Conservation (phyloP, 257 asterid species). For the Solanum chilense region DNA sequence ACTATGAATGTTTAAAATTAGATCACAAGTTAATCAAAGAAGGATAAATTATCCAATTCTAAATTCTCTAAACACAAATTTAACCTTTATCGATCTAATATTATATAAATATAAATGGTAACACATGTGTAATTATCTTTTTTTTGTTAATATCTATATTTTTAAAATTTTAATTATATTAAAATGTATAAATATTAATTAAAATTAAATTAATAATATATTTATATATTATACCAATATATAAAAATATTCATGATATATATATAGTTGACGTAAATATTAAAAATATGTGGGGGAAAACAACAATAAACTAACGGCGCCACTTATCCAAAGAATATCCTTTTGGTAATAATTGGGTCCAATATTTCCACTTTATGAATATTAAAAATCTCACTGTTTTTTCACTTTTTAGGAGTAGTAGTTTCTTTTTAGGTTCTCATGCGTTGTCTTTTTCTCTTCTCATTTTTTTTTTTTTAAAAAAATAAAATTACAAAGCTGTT, state of each 20-base stretch:
- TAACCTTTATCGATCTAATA: not conserved
- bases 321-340: not conserved
- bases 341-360: not conserved
- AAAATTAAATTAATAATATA: no score
- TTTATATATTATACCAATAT: no score
- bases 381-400: not conserved
- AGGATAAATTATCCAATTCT: not conserved
- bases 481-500: not conserved
- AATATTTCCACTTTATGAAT: not conserved
- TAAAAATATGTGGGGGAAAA: not conserved
- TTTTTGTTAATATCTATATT: no score
- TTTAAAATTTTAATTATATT: no score
- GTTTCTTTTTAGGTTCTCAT: not conserved
- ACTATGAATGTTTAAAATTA: not conserved
- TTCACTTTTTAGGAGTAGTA: not conserved
- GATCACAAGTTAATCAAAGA: not conserved
- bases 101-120: no score
- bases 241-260: not conserved
- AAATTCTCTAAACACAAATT: not conserved
- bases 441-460: not conserved
- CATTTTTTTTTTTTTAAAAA: not conserved
- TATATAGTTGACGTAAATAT: not conserved
- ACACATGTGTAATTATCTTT: not conserved
- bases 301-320: not conserved
- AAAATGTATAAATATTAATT: no score